Evolutionary conservation across 306 rosid species (phyloP), one percentile per base, ranked within the genome.

Genomic region (Cicer cuneatum): DNA sequence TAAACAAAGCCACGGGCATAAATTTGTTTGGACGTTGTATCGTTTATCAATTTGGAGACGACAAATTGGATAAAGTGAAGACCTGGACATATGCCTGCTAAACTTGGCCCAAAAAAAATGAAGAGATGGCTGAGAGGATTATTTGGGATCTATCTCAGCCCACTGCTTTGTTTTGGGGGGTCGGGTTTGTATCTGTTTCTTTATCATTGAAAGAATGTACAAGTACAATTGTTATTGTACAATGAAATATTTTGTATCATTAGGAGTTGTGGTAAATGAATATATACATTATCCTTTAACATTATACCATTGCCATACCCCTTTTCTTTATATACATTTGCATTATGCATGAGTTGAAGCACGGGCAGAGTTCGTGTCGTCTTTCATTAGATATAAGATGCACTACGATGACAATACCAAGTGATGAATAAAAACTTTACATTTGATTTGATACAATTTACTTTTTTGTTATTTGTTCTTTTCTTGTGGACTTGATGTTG

Each of bases 11-110:
- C 48, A 64, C 58, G 9, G n/a, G 69, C 56, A 59, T 59, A 15
- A 19, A 76, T 40, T 54, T 71, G 33, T 53, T 65, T 39, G 51
- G 21, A 57, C 37, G 39, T 38, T 69, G 74, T 63, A 75, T 67
- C 49, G 70, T 81, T 62, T 76, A 56, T 64, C 71, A 64, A 76
- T 71, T 81, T 76, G 79, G 53, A 51, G 38, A 76, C 19, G 19
- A 59, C 43, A 59, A 64, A 38, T 7, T 54, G 67, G 48, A 65
- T 64, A 29, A 29, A 76, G 47, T 57, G 75, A 56, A 57, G 78
- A 65, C 14, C 63, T 70, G 71, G 71, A 58, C 71, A 66, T 10
- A 48, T 29, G 43, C 49, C 51, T 48, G 53, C 76, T 47, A 58
- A 80, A 60, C 60, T 66, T 73, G 29, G 48, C 71, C 0, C 35